phyloP scores from a whole-genome alignment of 1,284 basidiomycete genomes.

The Golubevia pallescens region DNA sequence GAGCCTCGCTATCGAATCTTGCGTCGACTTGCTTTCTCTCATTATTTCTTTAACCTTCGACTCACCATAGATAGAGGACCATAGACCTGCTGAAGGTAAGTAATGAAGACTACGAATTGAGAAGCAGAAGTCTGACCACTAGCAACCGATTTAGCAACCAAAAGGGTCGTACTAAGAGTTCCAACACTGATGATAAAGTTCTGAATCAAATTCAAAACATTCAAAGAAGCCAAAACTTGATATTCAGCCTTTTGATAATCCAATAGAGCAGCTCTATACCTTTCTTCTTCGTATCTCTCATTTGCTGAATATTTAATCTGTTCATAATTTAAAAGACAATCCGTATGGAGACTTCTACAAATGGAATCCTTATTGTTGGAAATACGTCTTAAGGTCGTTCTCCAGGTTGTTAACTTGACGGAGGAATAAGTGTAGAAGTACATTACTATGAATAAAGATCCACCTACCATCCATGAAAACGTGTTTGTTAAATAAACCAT shows the following conservation, averaged over 20 bases:
- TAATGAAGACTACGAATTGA: constrained; percentile 60
- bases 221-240: constrained; percentile 48
- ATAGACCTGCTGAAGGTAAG: constrained; percentile 59
- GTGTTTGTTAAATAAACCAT: constrained; percentile 25
- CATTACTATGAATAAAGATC: not conserved
- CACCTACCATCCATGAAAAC: not conserved
- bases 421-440: constrained; percentile 40
- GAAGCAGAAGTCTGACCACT: constrained; percentile 39
- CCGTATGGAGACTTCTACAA: constrained; percentile 55
- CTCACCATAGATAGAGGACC: constrained; percentile 51
- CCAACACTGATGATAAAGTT: constrained; percentile 52
- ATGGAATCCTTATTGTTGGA: constrained; percentile 59
- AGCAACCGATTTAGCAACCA: constrained; percentile 51
- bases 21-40: no score
- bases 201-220: constrained; percentile 60
- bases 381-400: constrained; percentile 45
- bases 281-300: constrained; percentile 52
- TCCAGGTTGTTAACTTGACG: constrained; percentile 57
- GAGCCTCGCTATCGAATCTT: not conserved
- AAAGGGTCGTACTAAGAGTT: constrained; percentile 38
- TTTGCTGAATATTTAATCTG: constrained; percentile 56
- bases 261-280: constrained; percentile 47
- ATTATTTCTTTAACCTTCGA: not conserved
- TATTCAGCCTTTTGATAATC: constrained; percentile 50
- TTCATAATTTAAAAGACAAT: constrained; percentile 60